phyloP scores from a whole-genome alignment of 345 rosid species.

The Eucalyptus sp. region DNA sequence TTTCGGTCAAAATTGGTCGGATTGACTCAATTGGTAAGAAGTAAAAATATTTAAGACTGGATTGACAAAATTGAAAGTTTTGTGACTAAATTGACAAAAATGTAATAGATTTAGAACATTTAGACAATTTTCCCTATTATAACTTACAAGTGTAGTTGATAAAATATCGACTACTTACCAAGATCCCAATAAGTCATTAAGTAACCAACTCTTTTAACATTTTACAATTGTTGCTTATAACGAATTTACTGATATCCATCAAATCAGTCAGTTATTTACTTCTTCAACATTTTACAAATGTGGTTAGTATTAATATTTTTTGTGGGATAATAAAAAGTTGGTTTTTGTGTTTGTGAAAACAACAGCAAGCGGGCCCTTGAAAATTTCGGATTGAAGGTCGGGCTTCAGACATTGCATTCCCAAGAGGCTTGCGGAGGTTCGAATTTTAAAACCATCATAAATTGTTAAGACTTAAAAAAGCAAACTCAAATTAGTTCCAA shows the following conservation, averaged over 20 bases:
- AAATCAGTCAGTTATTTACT: not conserved
- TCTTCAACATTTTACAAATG: not conserved
- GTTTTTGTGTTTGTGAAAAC: not conserved
- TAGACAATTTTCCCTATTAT: too few relatives aligned
- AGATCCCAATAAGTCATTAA: not conserved
- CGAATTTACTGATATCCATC: not conserved
- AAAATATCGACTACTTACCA: not conserved
- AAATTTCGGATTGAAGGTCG: not conserved
- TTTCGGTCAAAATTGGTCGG: rapidly evolving
- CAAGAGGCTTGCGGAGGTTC: not conserved
- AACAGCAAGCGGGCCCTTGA: not conserved
- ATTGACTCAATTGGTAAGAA: too few relatives aligned
- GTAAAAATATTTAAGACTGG: too few relatives aligned
- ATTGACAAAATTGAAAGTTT: too few relatives aligned
- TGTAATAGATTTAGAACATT: too few relatives aligned
- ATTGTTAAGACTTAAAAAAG: not conserved
- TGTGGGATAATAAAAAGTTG: not conserved
- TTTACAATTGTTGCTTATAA: not conserved
- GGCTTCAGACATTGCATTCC: not conserved
- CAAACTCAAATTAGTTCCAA: not conserved
- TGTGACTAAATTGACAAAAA: rapidly evolving
- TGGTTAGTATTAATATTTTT: not conserved
- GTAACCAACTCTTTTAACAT: not conserved
- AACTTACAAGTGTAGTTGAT: not conserved
- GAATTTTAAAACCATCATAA: not conserved